Evolutionary conservation across 805 yeast genomes (phyloP).

Genomic region (Pichia phayaonensis): DNA sequence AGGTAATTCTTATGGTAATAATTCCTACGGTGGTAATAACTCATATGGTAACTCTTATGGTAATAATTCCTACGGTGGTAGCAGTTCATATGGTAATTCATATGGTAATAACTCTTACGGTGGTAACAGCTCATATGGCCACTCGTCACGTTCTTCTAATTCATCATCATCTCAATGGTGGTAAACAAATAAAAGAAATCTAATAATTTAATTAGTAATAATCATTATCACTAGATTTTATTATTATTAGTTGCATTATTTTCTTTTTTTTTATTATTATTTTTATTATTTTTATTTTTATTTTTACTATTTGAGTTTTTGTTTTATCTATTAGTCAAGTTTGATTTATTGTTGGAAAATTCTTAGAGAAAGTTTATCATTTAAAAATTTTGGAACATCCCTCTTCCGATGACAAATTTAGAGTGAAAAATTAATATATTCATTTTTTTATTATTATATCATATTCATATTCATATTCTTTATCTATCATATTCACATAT

Average conservation of each 20-base stretch:
- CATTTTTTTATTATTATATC: background rate
- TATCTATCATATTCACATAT: background rate
- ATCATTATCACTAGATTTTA: background rate
- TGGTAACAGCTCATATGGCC: background rate
- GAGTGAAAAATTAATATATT: conserved; percentile 1
- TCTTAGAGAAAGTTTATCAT: conserved; percentile 7
- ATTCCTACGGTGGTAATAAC: conserved; percentile 9
- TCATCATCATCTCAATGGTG: conserved; percentile 28
- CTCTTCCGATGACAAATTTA: conserved; percentile 2
- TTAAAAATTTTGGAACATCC: background rate
- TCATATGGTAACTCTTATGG: conserved; percentile 19
- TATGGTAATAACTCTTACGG: conserved; percentile 7
- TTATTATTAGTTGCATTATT: conserved; percentile 2
- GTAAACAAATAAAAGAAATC: conserved; percentile 13
- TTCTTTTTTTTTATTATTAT: conserved; percentile 1
- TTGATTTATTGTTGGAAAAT: conserved; percentile 14
- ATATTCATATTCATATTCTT: background rate
- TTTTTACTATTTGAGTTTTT: background rate
- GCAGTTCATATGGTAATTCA: no score
- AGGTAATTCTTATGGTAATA: conserved; percentile 16
- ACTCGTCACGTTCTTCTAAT: conserved; percentile 8
- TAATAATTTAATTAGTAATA: background rate
- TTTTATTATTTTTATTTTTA: background rate
- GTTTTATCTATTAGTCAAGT: background rate
- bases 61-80: conserved; percentile 8